Evolutionary conservation across 257 asterid genomes (phyloP).

Genomic region (Vinca minor): DNA sequence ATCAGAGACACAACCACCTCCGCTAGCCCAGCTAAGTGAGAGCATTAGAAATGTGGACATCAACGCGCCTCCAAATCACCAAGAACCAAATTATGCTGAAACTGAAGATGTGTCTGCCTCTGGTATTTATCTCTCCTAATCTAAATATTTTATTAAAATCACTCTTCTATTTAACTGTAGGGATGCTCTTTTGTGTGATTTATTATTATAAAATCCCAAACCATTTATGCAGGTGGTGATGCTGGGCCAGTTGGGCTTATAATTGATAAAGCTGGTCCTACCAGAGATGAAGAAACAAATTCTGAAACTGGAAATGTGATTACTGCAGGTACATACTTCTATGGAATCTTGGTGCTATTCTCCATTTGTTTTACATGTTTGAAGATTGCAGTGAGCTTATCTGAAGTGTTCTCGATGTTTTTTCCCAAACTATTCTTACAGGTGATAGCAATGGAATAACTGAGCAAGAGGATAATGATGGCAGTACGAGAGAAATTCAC

Average conservation of each 20-base stretch:
- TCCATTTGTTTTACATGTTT: background rate
- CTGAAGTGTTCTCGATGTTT: background rate
- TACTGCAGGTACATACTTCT: background rate
- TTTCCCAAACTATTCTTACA: background rate
- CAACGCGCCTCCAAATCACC: background rate
- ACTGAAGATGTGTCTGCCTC: background rate
- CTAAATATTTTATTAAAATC: background rate
- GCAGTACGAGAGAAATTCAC: background rate
- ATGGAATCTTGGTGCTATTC: background rate
- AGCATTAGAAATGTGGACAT: background rate
- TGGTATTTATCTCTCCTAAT: background rate
- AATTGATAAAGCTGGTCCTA: background rate
- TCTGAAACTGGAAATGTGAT: background rate
- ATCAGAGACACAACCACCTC: conserved; percentile 9
- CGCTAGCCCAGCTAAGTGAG: background rate
- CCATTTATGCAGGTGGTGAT: background rate
- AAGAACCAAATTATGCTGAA: background rate
- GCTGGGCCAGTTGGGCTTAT: conserved; percentile 3
- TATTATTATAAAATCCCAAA: background rate
- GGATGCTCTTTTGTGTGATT: background rate
- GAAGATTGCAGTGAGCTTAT: background rate
- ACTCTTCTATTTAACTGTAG: background rate
- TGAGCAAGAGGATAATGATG: background rate
- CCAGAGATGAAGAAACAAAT: background rate
- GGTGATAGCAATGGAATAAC: background rate